phyloP scores from a whole-genome alignment of 2,329 filamentous ascomycete species.

The Fusarium decemcellulare region DNA sequence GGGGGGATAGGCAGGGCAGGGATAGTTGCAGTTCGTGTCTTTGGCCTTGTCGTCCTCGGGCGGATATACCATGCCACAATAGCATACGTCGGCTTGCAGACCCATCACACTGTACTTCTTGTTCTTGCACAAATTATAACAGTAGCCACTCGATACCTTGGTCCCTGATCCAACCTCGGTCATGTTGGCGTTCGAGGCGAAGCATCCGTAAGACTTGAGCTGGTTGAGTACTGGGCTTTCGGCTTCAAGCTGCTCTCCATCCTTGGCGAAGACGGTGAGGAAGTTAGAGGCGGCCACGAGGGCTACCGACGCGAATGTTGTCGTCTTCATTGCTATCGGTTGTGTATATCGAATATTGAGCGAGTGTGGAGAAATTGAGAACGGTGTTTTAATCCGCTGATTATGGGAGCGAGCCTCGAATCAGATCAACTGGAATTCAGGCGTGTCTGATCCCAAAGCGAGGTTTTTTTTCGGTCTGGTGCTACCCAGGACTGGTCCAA shows the following conservation, averaged over 20 bases:
- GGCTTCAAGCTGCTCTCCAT: conserved; percentile 43
- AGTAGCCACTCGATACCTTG: conserved; percentile 57
- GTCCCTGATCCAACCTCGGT: conserved; percentile 37
- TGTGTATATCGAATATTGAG: conserved; percentile 9
- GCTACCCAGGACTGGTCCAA: conserved; percentile 15
- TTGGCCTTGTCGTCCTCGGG: conserved; percentile 66
- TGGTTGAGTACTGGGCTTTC: conserved; percentile 53
- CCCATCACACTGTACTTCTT: conserved; percentile 71
- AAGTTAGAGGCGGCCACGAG: conserved; percentile 48
- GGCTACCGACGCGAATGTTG: conserved; percentile 47
- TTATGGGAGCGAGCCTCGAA: conserved; percentile 30
- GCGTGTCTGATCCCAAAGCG: conserved; percentile 17
- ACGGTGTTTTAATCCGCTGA: conserved; percentile 1
- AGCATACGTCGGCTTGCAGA: conserved; percentile 75
- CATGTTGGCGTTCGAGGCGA: conserved; percentile 58
- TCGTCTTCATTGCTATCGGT: conserved; percentile 50
- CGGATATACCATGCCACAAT: conserved; percentile 80
- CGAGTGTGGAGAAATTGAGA: conserved; percentile 30
- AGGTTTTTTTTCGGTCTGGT: conserved; percentile 8
- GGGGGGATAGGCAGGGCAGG: conserved; percentile 73
- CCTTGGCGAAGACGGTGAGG: conserved; percentile 38
- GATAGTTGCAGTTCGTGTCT: conserved; percentile 72
- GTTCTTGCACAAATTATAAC: conserved; percentile 56
- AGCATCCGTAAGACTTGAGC: conserved; percentile 67
- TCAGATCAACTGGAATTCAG: conserved; percentile 46